Base-by-base conservation (phyloP, 495 filamentous ascomycete species). In the Aspergillus biplanus region DNA sequence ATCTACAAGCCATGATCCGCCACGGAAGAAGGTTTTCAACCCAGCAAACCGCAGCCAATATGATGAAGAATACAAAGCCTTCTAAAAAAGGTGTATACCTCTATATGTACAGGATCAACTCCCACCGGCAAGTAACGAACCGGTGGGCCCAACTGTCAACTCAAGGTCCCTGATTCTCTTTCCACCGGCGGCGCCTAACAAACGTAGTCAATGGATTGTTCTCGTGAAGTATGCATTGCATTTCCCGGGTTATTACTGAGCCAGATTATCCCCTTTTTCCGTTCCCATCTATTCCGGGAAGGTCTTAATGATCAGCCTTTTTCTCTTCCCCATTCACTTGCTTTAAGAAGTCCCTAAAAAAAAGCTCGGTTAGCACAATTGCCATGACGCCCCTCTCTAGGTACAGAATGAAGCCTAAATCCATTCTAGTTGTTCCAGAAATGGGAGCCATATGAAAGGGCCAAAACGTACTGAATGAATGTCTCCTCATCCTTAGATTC, bases 401-500 rank as follows among this genome's bases (percentile, higher is more conserved):
- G 7, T 27, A 50, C 16, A 21, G 7, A 4, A 44, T n/a, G 39
- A 44, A 4, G 7, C 39, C 39, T n/a, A 9, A n/a, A 4, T 12
- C n/a, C 39, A 44, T 44, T 6, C 3, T 4, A n/a, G n/a, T 18
- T 32, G 56, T 33, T 18, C 8, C 4, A 44, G 39, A 33, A 13
- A 16, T 2, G 42, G 31, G n/a, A 4, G 46, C 31, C 31, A 7
- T 15, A n/a, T 37, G 13, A 71, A 31, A 33, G 7, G 52, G 65
- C 32, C 7, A 63, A 33, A 63, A 77, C 90, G 75, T 86, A 98
- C 94, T 96, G 92, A 83, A 99, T 95, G 81, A 97, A 99, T 69
- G 89, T 88, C 82, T 96, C 93, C 85, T 99, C 94, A 73, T 97
- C 94, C 73, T 92, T 89, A 80, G 87, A 93, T 62, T 82, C 80